Evolutionary conservation across 2,329 filamentous ascomycete species (phyloP).

Genomic region (Aspergillus caelatus): DNA sequence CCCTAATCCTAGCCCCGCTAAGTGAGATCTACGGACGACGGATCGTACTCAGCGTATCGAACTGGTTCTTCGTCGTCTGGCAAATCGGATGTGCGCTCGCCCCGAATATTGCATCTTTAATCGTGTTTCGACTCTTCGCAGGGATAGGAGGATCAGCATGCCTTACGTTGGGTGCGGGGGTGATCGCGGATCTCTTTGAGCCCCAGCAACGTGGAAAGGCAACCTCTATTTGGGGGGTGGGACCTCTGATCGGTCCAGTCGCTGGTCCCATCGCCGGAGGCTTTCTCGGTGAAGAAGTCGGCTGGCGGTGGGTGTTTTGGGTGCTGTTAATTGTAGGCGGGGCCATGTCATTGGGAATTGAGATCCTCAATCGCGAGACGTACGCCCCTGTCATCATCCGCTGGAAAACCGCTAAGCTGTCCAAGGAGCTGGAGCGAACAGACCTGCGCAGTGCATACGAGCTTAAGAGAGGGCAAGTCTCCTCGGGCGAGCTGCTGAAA

Average conservation of each 20-base stretch:
- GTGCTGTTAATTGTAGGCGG: slow-evolving; percentile 43
- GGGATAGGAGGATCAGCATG: slow-evolving; percentile 44
- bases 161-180: slow-evolving; percentile 48
- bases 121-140: slow-evolving; percentile 67
- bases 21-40: slow-evolving; percentile 66
- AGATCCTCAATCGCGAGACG: slow-evolving; percentile 27
- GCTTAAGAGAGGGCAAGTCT: slow-evolving; percentile 2
- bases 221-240: slow-evolving; percentile 47
- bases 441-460: slow-evolving; percentile 31
- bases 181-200: slow-evolving; percentile 50
- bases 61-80: slow-evolving; percentile 60
- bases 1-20: slow-evolving; percentile 66
- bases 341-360: slow-evolving; percentile 30
- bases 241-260: slow-evolving; percentile 36
- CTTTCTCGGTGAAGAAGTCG: slow-evolving; percentile 43
- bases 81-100: slow-evolving; percentile 61
- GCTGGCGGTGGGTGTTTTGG: slow-evolving; percentile 55
- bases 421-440: slow-evolving; percentile 22
- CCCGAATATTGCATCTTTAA: slow-evolving; percentile 59
- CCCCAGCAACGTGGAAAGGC: slow-evolving; percentile 46
- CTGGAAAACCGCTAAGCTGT: slow-evolving; percentile 27
- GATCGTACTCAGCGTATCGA: slow-evolving; percentile 61
- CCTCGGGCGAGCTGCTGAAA: slow-evolving; percentile 37
- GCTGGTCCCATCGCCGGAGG: slow-evolving; percentile 43
- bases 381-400: slow-evolving; percentile 30